phyloP scores from a whole-genome alignment of 257 asterid genomes.

The Cordia subcordata region DNA sequence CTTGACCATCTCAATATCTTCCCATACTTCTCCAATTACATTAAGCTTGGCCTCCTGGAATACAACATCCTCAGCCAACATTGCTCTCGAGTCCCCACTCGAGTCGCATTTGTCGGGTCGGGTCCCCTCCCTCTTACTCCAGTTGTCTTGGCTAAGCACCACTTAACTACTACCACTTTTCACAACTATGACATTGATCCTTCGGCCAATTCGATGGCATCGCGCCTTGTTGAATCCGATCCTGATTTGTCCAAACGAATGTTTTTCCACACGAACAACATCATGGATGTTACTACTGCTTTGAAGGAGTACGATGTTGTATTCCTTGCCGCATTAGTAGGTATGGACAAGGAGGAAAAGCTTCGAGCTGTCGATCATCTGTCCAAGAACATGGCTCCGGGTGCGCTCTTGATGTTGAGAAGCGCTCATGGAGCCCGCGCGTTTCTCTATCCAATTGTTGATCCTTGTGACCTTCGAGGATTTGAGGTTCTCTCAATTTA shows the following conservation, averaged over 20 bases:
- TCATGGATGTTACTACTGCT: slow-evolving; percentile 44
- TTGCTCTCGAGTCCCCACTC: slow-evolving; percentile 21
- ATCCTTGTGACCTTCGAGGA: slow-evolving; percentile 54
- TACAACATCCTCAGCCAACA: slow-evolving; percentile 47
- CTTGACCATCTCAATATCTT: slow-evolving; percentile 54
- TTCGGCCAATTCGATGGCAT: slow-evolving; percentile 53
- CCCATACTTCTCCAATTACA: slow-evolving; percentile 73
- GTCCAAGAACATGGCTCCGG: slow-evolving; percentile 57
- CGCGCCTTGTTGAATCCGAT: slow-evolving; percentile 43
- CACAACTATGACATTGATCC: slow-evolving; percentile 72
- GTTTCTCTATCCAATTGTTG: slow-evolving; percentile 78
- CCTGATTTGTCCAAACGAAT: slow-evolving; percentile 49
- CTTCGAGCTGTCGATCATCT: slow-evolving; percentile 46
- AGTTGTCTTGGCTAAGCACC: slow-evolving; percentile 63
- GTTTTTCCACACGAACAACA: slow-evolving; percentile 54
- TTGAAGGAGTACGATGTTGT: slow-evolving; percentile 62
- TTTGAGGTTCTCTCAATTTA: slow-evolving; percentile 69
- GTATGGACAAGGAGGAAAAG: slow-evolving; percentile 73
- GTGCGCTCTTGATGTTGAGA: slow-evolving; percentile 74
- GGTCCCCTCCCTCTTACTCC: slow-evolving; percentile 90
- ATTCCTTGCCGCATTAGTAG: slow-evolving; percentile 82
- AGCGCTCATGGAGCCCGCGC: slow-evolving; percentile 91
- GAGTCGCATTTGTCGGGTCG: slow-evolving; percentile 74
- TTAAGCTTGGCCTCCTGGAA: slow-evolving; percentile 59
- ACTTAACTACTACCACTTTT: slow-evolving; percentile 43